Evolutionary conservation across 208 protist species (phyloP), one percentile per base, ranked within the genome.

Genomic region (Endotrypanum monterogeii): DNA sequence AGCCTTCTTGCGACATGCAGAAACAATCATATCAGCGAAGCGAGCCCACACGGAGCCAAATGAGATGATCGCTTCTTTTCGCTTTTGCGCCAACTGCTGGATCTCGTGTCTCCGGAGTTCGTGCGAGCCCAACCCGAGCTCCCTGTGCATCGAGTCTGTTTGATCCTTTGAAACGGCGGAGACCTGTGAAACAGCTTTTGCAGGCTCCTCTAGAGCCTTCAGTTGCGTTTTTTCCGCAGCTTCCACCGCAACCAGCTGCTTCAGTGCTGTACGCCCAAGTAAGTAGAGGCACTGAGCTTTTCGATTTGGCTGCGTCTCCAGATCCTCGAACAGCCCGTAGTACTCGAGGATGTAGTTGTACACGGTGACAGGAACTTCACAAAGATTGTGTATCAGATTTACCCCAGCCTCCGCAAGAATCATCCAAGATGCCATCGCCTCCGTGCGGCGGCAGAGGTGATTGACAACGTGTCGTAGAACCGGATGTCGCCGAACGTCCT

Each of bases 201-300:
- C 25, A 1, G 78, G 58, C 41, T 91, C 89, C 58, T 94, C 87
- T 55, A 97, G 62, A 60, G 78, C 79, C 74, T 93, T 94, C 70
- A 97, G 66, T 76, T 96, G 85, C 66, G 82, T 71, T 44, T 89
- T 86, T 76, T 97, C 91, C 44, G 82, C 68, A n/a, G 71, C 83
- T 71, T 97, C 93, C 20, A 97, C 82, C 11, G 93, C 82, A 9
- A 97, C 88, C 20, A 97, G 82, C 74, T 95, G 91, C 83, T 97
- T 97, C 28, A 97, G 74, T 23, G 91, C 91, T 1, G 91, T 97
- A 52, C 78, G 74, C 5, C 91, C 90, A 18, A 95, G 73, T 23
- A 97, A 48, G 76, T 92, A 94, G 50, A 90, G 83, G 41, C 90
- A 83, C 73, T 97, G 93, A 6, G 93, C 83, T 28, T 77, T 78